These are phyloP conservation scores for Emergomyces orientalis DNA, from an alignment of 2,329 filamentous ascomycete genomes.

Conservation along the genomic window DNA sequence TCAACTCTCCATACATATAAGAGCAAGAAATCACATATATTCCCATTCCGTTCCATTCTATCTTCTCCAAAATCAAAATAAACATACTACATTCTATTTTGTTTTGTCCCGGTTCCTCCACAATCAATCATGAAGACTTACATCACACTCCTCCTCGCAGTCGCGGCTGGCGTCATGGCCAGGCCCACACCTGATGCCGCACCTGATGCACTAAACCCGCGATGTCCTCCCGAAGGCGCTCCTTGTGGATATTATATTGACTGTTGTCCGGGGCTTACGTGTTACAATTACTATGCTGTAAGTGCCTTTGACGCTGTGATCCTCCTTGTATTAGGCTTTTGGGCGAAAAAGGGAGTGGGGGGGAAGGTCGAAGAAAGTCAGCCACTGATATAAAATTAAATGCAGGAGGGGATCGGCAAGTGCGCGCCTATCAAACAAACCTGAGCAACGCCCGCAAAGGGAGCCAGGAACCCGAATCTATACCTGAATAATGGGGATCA, in stretches of 20 bases:
- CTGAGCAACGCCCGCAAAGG: neutral
- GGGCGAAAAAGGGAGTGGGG: neutral
- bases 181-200: neutral
- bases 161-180: neutral
- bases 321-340: neutral
- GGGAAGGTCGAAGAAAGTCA: neutral
- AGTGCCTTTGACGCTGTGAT: neutral
- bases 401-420: neutral
- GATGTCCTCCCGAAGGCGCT: neutral
- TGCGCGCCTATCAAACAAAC: neutral
- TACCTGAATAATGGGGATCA: no score
- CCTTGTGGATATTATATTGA: neutral
- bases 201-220: no score
- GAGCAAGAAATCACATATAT: neutral
- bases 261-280: neutral
- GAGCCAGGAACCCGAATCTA: neutral
- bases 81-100: neutral
- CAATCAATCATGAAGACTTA: neutral
- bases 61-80: neutral
- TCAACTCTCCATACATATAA: neutral
- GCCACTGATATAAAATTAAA: neutral
- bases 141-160: neutral
- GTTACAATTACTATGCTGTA: neutral
- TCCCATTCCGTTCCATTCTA: neutral
- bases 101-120: neutral